phyloP scores from a whole-genome alignment of 2,329 filamentous ascomycete species.

The Scytalidium lignicola region DNA sequence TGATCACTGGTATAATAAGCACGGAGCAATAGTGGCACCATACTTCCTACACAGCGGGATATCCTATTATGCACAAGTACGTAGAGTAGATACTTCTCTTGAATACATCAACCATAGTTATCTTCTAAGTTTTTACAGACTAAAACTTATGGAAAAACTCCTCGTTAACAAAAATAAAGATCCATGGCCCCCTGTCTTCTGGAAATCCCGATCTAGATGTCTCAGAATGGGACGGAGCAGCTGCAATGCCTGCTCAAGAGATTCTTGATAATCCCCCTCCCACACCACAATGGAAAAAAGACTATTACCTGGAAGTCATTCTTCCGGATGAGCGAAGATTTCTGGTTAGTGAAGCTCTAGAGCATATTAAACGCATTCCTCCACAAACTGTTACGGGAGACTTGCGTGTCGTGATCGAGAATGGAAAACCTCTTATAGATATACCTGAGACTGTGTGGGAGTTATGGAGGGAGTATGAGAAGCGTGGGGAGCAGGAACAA shows the following conservation, averaged over 20 bases:
- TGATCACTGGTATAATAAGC: conserved; percentile 17
- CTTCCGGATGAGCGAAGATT: conserved; percentile 17
- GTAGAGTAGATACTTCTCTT: background rate
- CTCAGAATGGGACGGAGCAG: conserved; percentile 4
- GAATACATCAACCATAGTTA: background rate
- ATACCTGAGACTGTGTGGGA: conserved; percentile 15
- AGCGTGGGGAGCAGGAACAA: background rate
- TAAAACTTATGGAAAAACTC: background rate
- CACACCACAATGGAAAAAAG: conserved; percentile 14
- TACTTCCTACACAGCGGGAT: conserved; percentile 17
- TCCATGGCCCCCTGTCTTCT: conserved; percentile 4
- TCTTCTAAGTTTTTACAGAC: background rate
- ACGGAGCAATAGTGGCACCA: conserved; percentile 18
- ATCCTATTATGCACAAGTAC: conserved; percentile 18
- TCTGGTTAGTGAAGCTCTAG: conserved; percentile 14
- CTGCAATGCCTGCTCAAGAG: background rate
- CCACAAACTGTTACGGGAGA: conserved; percentile 11
- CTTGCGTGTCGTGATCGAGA: conserved; percentile 16
- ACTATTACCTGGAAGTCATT: conserved; percentile 19
- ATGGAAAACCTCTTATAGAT: conserved; percentile 14
- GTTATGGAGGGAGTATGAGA: conserved; percentile 20
- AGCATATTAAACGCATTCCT: conserved; percentile 13
- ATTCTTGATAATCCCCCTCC: conserved; percentile 1
- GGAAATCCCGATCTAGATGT: conserved; percentile 2
- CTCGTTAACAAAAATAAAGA: conserved; percentile 3